phyloP scores from a whole-genome alignment of 805 yeast species.

The Ascoidea tarda region DNA sequence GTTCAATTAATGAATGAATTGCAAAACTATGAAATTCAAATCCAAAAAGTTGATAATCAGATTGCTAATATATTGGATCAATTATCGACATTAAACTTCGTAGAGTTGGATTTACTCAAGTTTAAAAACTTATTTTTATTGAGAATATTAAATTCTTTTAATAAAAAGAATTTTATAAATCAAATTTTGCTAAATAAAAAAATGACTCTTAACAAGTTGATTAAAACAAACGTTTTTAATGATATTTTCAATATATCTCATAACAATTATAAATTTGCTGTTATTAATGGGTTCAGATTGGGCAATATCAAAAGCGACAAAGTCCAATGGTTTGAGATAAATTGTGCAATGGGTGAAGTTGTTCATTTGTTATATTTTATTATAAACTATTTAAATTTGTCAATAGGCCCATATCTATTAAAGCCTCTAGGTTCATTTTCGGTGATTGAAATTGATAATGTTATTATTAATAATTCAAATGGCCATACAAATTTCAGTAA shows the following conservation, averaged over 20 bases:
- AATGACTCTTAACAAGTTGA: constrained; percentile 47
- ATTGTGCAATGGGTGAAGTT: constrained; percentile 83
- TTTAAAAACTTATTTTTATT: too few relatives aligned
- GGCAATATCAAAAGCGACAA: constrained; percentile 47
- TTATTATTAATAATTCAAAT: constrained; percentile 20
- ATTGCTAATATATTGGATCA: too few relatives aligned
- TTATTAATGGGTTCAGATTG: constrained; percentile 74
- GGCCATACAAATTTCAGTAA: constrained; percentile 17
- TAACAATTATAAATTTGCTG: constrained; percentile 64
- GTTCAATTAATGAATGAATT: neutral
- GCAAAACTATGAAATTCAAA: neutral
- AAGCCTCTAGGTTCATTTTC: constrained; percentile 82
- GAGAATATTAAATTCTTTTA: too few relatives aligned
- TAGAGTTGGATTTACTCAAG: neutral
- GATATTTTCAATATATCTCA: constrained; percentile 76
- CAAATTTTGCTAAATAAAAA: neutral
- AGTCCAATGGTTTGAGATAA: constrained; percentile 84
- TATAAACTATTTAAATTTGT: constrained; percentile 37
- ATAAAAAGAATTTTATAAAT: too few relatives aligned
- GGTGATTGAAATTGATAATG: constrained; percentile 43
- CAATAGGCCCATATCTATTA: constrained; percentile 44
- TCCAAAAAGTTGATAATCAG: too few relatives aligned
- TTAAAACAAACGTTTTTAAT: constrained; percentile 70
- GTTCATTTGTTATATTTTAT: constrained; percentile 57
- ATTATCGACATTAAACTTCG: too few relatives aligned